A percentile compares a stretch with the other conserved stretches of the same genome.
Evolutionary conservation across 768 basidiomycete genomes (phyloP).

Genomic region (Boletales sp.): DNA sequence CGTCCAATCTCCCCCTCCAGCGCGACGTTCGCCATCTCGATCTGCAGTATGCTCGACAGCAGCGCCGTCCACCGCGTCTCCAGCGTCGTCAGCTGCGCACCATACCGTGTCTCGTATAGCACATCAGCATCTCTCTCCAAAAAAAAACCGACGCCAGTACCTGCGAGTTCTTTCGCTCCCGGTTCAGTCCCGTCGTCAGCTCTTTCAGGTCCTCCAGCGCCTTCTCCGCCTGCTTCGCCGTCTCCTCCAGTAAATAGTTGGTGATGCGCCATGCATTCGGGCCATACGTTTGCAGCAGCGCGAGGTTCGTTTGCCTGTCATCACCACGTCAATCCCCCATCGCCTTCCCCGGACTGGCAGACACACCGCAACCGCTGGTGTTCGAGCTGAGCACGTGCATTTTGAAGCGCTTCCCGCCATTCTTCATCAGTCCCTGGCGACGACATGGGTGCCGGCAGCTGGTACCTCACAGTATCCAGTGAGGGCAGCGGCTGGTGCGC

Average conservation of each 20-base stretch:
- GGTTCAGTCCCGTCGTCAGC: constrained; percentile 79
- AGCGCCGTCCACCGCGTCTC: constrained; percentile 93
- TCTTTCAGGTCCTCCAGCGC: constrained; percentile 76
- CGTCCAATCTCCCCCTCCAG: constrained; percentile 76
- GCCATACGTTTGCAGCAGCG: constrained; percentile 81
- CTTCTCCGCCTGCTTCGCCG: constrained; percentile 67
- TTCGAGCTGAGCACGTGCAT: constrained; percentile 80
- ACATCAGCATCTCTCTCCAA: background rate
- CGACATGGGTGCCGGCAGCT: constrained; percentile 64
- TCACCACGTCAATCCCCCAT: constrained; percentile 2
- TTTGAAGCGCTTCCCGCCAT: constrained; percentile 71
- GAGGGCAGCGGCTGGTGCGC: constrained; percentile 59
- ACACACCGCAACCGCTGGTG: constrained; percentile 77
- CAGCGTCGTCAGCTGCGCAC: constrained; percentile 73
- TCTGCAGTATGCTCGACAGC: constrained; percentile 85
- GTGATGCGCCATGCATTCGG: constrained; percentile 89
- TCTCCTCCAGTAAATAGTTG: constrained; percentile 82
- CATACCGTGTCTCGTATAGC: constrained; percentile 60
- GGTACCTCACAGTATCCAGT: constrained; percentile 71
- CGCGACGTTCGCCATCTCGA: constrained; percentile 92
- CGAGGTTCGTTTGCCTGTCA: constrained; percentile 75
- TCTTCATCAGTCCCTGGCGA: constrained; percentile 66
- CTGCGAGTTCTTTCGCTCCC: constrained; percentile 84
- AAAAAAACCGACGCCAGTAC: constrained; percentile 31
- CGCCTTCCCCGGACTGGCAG: background rate